phyloP scores from a whole-genome alignment of 164 flowering plant species.

The Brasenia schreberi region DNA sequence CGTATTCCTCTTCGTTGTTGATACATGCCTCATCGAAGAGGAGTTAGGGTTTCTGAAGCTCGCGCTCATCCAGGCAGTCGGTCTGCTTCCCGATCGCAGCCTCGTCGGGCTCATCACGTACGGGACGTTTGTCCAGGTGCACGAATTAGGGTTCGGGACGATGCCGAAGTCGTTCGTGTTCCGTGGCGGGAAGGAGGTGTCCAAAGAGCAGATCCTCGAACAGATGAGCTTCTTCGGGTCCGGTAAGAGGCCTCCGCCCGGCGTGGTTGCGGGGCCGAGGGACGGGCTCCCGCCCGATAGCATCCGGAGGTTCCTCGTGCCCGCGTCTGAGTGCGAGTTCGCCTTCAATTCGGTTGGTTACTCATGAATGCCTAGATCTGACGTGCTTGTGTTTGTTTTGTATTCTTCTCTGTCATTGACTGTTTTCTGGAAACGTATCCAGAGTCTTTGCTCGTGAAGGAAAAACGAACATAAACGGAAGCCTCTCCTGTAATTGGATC shows the following conservation, averaged over 20 bases:
- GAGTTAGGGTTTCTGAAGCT: slow-evolving; percentile 65
- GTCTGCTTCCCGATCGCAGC: slow-evolving; percentile 59
- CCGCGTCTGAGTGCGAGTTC: slow-evolving; percentile 86
- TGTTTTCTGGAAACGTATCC: too few species aligned
- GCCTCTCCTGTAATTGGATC: too few species aligned
- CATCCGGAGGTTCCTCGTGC: slow-evolving; percentile 65
- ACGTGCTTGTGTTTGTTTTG: too few species aligned
- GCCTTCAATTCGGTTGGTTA: slow-evolving; percentile 51
- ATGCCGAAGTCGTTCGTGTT: slow-evolving; percentile 70
- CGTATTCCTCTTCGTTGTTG: slow-evolving; percentile 66
- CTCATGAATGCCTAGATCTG: not conserved
- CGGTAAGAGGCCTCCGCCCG: slow-evolving; percentile 56
- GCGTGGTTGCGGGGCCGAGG: slow-evolving; percentile 71
- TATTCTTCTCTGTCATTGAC: too few species aligned
- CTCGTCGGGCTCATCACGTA: slow-evolving; percentile 82
- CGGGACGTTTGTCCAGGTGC: slow-evolving; percentile 73
- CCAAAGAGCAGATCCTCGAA: slow-evolving; percentile 73
- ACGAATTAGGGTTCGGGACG: slow-evolving; percentile 70
- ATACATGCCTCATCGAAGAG: slow-evolving; percentile 82
- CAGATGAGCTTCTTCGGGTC: slow-evolving; percentile 67
- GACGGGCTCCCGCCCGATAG: slow-evolving; percentile 73
- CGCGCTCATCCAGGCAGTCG: slow-evolving; percentile 60
- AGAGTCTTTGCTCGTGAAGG: too few species aligned
- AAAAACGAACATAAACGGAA: too few species aligned
- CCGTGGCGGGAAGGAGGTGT: slow-evolving; percentile 68